phyloP scores from a whole-genome alignment of 495 filamentous ascomycete genomes.

The Elasticomyces elasticus region DNA sequence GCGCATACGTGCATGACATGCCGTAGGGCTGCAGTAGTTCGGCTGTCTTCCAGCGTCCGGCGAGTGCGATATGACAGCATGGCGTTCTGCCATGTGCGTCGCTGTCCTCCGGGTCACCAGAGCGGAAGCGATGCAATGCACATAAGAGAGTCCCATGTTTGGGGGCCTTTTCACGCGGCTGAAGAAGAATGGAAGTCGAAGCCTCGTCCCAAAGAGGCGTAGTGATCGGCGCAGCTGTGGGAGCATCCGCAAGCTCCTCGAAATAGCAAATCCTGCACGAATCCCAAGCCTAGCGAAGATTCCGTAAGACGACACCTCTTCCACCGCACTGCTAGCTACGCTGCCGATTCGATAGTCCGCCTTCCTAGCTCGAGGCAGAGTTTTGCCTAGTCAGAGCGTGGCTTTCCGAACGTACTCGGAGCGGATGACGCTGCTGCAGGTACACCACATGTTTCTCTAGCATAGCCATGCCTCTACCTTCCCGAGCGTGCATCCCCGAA shows the following conservation, averaged over 20 bases:
- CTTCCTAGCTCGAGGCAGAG: conserved; percentile 6
- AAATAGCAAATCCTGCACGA: neutral
- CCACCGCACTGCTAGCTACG: neutral
- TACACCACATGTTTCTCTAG: conserved; percentile 7
- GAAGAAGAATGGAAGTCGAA: neutral
- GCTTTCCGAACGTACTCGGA: conserved; percentile 1
- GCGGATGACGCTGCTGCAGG: conserved; percentile 9
- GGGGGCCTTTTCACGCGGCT: neutral
- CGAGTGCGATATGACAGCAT: neutral
- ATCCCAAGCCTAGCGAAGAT: neutral
- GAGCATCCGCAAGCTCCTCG: too few relatives aligned
- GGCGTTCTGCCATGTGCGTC: neutral
- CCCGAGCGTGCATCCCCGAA: conserved; percentile 9
- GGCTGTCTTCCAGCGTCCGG: neutral
- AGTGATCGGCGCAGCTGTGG: neutral
- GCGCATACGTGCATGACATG: neutral
- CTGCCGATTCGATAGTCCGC: conserved; percentile 1
- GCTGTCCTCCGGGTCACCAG: too few relatives aligned
- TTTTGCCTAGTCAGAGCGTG: neutral
- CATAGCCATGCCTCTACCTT: conserved; percentile 2
- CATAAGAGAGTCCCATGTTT: too few relatives aligned
- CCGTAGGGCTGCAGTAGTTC: neutral
- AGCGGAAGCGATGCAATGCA: too few relatives aligned
- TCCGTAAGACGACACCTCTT: neutral
- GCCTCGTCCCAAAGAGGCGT: neutral